These are phyloP conservation scores for Hyphopichia khmerensis DNA, from an alignment of 1,139 yeast genomes.

Conservation along the genomic window DNA sequence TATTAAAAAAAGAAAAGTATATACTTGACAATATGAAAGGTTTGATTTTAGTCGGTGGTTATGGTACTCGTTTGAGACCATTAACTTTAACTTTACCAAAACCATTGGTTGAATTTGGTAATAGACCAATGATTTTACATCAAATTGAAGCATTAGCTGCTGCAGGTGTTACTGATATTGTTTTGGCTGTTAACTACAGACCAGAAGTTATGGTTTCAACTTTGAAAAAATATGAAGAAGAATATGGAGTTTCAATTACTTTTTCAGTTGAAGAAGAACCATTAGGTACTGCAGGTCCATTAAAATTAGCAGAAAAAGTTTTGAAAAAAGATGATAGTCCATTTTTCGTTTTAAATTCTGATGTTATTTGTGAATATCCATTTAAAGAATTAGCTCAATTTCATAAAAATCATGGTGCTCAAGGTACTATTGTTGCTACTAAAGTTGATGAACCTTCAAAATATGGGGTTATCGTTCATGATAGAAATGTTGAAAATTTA, in stretches of 20 bases:
- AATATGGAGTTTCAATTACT: conserved; percentile 91
- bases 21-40: conserved; percentile 92
- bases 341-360: conserved; percentile 96
- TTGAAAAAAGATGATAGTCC: conserved; percentile 95
- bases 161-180: conserved; percentile 99
- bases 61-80: conserved; percentile 99
- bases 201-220: conserved; percentile 99
- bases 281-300: conserved; percentile 98
- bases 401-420: conserved; percentile 96
- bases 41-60: conserved; percentile 97
- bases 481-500: conserved; percentile 86
- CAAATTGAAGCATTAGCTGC: conserved; percentile 97
- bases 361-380: conserved; percentile 98
- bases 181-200: conserved; percentile 97
- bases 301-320: conserved; percentile 92
- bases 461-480: conserved; percentile 99
- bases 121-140: conserved; percentile 96
- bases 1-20: too few species aligned
- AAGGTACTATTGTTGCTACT: conserved; percentile 98
- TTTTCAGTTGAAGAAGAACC: conserved; percentile 99
- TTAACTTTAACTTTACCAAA: conserved; percentile 95
- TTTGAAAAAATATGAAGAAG: conserved; percentile 88
- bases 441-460: conserved; percentile 99
- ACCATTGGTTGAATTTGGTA: conserved; percentile 97
- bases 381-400: conserved; percentile 87